A percentile compares a stretch with the other conserved stretches of the same genome.
Conservation (phyloP, 2,329 filamentous ascomycete genomes). For the Juglanconis sp. region DNA sequence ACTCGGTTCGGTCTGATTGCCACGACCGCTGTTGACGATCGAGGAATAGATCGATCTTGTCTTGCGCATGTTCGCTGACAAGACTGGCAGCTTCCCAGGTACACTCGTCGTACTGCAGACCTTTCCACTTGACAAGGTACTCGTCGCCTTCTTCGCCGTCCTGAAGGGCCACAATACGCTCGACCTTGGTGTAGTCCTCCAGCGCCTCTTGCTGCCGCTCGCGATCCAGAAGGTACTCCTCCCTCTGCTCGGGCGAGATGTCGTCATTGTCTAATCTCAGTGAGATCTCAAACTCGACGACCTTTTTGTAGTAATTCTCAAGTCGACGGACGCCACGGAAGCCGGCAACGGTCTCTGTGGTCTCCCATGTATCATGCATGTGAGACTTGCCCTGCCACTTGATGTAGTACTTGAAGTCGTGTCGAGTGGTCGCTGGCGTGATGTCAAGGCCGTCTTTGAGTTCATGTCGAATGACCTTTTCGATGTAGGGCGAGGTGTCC, state of each 20-base stretch:
- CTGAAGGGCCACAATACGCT: constrained; percentile 83
- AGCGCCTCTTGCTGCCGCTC: constrained; percentile 87
- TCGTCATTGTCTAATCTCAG: constrained; percentile 72
- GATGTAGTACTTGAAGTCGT: constrained; percentile 88
- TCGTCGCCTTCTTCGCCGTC: constrained; percentile 78
- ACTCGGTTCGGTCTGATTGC: constrained; percentile 74
- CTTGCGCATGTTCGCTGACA: constrained; percentile 75
- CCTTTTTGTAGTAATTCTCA: constrained; percentile 90
- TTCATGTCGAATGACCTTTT: constrained; percentile 85
- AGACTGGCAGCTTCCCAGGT: constrained; percentile 85
- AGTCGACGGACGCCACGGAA: constrained; percentile 83
- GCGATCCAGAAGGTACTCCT: constrained; percentile 93
- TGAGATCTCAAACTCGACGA: constrained; percentile 75
- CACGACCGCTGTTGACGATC: constrained; percentile 80
- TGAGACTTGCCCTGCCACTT: constrained; percentile 98
- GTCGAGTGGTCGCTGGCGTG: constrained; percentile 54
- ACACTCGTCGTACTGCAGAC: constrained; percentile 86
- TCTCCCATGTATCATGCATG: constrained; percentile 94
- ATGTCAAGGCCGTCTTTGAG: constrained; percentile 65
- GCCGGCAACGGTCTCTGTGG: constrained; percentile 67
- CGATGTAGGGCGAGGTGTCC: constrained; percentile 80
- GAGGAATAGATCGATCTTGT: constrained; percentile 86
- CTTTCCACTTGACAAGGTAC: constrained; percentile 97
- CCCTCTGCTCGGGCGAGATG: constrained; percentile 77
- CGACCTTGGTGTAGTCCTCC: constrained; percentile 86